Conservation (phyloP, 176 grass and related monocot species). For the Zea luxurians region DNA sequence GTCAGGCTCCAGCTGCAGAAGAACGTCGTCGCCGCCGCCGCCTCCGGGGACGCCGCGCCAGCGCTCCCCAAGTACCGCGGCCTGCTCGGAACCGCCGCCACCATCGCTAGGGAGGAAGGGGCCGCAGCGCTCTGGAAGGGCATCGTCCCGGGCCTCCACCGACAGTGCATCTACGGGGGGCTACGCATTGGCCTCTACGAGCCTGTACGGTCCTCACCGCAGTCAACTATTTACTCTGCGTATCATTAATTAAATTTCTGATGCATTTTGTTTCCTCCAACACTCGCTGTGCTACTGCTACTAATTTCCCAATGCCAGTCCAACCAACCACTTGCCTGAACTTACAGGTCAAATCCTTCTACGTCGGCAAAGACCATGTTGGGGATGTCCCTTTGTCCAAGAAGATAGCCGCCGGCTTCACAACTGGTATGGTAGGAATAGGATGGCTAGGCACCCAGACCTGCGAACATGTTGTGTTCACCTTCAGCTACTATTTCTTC, state of each 20-base stretch:
- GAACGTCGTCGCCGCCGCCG: constrained; percentile 18
- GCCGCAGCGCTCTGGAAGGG: constrained; percentile 86
- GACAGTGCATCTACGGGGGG: constrained; percentile 88
- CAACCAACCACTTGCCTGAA: neutral
- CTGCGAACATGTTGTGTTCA: neutral
- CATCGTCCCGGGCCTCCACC: constrained; percentile 79
- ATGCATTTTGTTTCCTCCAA: neutral
- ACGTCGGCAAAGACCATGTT: constrained; percentile 71
- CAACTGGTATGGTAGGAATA: constrained; percentile 51
- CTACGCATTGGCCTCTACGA: constrained; percentile 87
- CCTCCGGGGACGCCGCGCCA: neutral
- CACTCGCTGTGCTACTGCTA: too few relatives aligned
- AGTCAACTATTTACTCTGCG: neutral
- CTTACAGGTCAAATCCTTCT: constrained; percentile 72
- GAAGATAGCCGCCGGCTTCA: constrained; percentile 85
- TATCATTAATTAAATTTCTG: neutral
- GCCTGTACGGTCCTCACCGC: constrained; percentile 42
- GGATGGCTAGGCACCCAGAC: neutral
- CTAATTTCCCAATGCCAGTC: neutral
- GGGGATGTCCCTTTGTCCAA: constrained; percentile 79
- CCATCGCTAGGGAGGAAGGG: constrained; percentile 83
- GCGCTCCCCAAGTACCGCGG: constrained; percentile 69
- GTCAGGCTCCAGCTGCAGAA: constrained; percentile 97
- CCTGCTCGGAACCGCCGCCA: constrained; percentile 76
- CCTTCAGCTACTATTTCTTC: neutral